Evolutionary conservation across 805 yeast genomes (phyloP).

Genomic region (Komagataella phaffii): DNA sequence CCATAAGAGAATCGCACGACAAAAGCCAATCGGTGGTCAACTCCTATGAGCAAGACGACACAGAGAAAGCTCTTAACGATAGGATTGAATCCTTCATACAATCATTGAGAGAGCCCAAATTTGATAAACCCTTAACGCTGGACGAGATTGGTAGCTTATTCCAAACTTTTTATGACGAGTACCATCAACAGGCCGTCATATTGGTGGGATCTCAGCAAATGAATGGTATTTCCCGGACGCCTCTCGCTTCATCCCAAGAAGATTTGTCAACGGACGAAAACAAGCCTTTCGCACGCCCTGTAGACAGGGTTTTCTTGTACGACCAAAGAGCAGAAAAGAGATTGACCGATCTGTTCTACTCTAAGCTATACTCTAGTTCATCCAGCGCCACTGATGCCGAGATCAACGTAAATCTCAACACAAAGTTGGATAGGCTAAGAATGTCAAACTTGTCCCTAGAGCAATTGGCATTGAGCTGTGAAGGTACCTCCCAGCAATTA

Average conservation of each 20-base stretch:
- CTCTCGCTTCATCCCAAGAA: not conserved
- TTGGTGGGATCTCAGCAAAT: conserved; percentile 8
- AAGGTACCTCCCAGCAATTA: conserved; percentile 8
- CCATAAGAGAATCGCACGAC: not conserved
- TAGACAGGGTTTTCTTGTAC: conserved; percentile 9
- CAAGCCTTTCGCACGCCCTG: conserved; percentile 2
- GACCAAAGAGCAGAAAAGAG: conserved; percentile 17
- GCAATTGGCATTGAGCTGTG: conserved; percentile 16
- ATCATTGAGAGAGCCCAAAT: conserved; percentile 20
- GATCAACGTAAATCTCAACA: conserved; percentile 12
- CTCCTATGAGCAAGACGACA: not conserved
- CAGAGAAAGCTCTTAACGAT: not conserved
- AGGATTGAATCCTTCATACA: conserved; percentile 1
- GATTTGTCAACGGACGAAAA: not conserved
- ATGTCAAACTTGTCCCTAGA: conserved; percentile 11
- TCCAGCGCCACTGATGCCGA: conserved; percentile 15
- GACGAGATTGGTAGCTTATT: conserved; percentile 20
- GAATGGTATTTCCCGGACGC: not conserved
- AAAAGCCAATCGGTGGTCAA: not conserved
- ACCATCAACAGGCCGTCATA: conserved; percentile 9
- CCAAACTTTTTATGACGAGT: conserved; percentile 18
- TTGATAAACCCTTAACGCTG: conserved; percentile 20
- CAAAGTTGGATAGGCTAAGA: conserved; percentile 14
- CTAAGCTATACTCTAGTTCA: conserved; percentile 19
- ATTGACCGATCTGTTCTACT: conserved; percentile 18